Base-by-base conservation (phyloP, 1,284 basidiomycete species). In the Phellopilus nigrolimitatus region DNA sequence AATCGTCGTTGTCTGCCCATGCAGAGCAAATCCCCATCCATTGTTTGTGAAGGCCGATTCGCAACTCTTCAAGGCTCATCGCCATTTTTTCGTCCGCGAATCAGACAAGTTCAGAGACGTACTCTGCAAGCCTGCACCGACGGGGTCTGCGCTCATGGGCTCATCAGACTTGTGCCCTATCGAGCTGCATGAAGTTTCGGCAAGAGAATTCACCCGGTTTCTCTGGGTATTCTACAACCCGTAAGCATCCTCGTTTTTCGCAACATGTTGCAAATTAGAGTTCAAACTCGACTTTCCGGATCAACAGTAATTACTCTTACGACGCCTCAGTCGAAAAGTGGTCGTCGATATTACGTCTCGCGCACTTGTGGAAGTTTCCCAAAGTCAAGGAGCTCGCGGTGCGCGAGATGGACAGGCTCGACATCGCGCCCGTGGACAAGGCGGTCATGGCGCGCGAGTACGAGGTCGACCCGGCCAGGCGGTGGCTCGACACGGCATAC, bases 191-290 rank as follows among this genome's bases (percentile, higher is more conserved):
- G 70, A 76, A 10, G 68, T 78, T 9, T 65, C 62, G 0, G 62
- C 71, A 0, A 62, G 67, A 0, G 78, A 83, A 3, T 84, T 87
- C 51, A 71, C 72, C 0, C 68, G 71, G 3, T 76, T 86, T 15
- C 58, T 84, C 0, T 84, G 83, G 82, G 76, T 86, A 0, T 85
- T 84, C 64, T 86, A 86, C 41, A 80, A 84, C 42, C 74, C 74
- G 82, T 84, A 60, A 60, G 79, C 73, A 15, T 15, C 12, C 10
- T 15, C 40, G 3, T 6, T 42, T 24, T 9, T 37, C 34, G 15
- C n/a, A n/a, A 37, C 10, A n/a, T 10, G 9, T 38, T n/a, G 4
- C 36, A 44, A 27, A 31, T 19, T 10, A 27, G 15, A 10, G 10
- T 28, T 22, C 34, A 21, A 25, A 9, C 7, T 3, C 22, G 15